phyloP scores from a whole-genome alignment of 2,329 filamentous ascomycete species.

The Xylaria sp. region DNA sequence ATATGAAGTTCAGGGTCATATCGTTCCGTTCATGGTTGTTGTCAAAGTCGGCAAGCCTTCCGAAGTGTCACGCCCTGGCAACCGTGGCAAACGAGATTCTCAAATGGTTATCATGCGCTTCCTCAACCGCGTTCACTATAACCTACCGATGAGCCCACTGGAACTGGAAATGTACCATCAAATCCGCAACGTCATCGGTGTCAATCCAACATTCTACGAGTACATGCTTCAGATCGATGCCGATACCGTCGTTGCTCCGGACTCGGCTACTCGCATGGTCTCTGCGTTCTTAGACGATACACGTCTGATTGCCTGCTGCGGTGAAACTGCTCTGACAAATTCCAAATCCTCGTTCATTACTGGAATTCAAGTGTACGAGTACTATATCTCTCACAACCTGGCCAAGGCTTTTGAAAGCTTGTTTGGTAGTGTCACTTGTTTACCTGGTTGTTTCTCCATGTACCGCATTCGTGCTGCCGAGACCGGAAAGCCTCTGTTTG shows the following conservation, averaged over 20 bases:
- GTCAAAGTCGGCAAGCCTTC: conserved; percentile 99
- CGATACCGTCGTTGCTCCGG: conserved; percentile 90
- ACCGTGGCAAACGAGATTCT: conserved; percentile 98
- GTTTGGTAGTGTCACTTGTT: conserved; percentile 96
- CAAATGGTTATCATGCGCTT: conserved; percentile 99
- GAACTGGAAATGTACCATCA: conserved; percentile 99
- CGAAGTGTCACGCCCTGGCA: conserved; percentile 92
- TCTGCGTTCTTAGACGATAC: conserved; percentile 91
- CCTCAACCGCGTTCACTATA: conserved; percentile 98
- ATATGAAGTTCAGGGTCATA: conserved; percentile 97
- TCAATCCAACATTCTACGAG: conserved; percentile 98
- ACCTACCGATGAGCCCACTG: conserved; percentile 92
- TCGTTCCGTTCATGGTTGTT: conserved; percentile 95
- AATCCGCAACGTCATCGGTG: conserved; percentile 97
- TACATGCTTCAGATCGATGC: conserved; percentile 97
- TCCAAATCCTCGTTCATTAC: conserved; percentile 93
- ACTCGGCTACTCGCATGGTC: conserved; percentile 92
- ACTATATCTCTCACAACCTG: conserved; percentile 98
- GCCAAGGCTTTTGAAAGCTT: conserved; percentile 97
- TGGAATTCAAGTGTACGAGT: conserved; percentile 99
- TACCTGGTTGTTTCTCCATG: conserved; percentile 99
- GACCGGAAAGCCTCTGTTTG: conserved; percentile 93
- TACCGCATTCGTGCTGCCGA: conserved; percentile 96
- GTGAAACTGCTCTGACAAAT: conserved; percentile 93
- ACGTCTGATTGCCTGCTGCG: conserved; percentile 90